These are phyloP conservation scores for Phytophthora sojae DNA, from an alignment of 352 stramenopile species.

Conservation along the genomic window DNA sequence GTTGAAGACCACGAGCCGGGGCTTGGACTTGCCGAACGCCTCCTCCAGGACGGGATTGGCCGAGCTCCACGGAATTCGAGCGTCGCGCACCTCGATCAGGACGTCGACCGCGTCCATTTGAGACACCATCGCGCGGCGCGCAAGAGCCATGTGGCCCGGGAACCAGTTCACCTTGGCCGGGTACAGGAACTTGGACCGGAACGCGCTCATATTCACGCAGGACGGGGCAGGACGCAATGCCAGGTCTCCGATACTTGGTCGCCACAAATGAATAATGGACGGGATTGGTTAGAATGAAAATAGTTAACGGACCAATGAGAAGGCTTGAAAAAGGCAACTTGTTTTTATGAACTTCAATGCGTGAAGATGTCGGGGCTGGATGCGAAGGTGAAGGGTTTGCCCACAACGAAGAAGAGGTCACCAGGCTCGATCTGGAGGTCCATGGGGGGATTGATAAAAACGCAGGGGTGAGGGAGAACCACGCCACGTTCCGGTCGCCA, in stretches of 20 bases:
- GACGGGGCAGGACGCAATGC: slow-evolving; percentile 11
- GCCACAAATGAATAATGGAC: slow-evolving; percentile 16
- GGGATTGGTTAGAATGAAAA: slow-evolving; percentile 22
- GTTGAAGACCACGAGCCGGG: slow-evolving; percentile 87
- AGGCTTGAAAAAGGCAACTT: slow-evolving; percentile 15
- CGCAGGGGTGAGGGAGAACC: slow-evolving; percentile 70
- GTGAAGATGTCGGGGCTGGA: slow-evolving; percentile 46
- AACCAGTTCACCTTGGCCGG: slow-evolving; percentile 91
- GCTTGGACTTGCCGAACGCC: slow-evolving; percentile 80
- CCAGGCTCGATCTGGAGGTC: slow-evolving; percentile 65
- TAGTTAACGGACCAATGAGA: neutral
- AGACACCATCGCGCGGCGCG: slow-evolving; percentile 81
- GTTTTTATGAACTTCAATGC: slow-evolving; percentile 19
- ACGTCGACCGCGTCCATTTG: slow-evolving; percentile 86
- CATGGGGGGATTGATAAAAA: slow-evolving; percentile 65
- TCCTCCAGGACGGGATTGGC: slow-evolving; percentile 85
- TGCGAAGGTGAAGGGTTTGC: slow-evolving; percentile 61
- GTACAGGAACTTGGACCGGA: slow-evolving; percentile 82
- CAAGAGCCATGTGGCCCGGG: slow-evolving; percentile 85
- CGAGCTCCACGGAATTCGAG: slow-evolving; percentile 85
- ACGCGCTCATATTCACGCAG: slow-evolving; percentile 56
- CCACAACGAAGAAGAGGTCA: slow-evolving; percentile 78
- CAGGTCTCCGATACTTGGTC: slow-evolving; percentile 7
- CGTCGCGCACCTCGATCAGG: slow-evolving; percentile 86
- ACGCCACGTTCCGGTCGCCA: slow-evolving; percentile 65